Evolutionary conservation across 139 green algal species (phyloP).

Genomic region (Volvox reticuliferus): DNA sequence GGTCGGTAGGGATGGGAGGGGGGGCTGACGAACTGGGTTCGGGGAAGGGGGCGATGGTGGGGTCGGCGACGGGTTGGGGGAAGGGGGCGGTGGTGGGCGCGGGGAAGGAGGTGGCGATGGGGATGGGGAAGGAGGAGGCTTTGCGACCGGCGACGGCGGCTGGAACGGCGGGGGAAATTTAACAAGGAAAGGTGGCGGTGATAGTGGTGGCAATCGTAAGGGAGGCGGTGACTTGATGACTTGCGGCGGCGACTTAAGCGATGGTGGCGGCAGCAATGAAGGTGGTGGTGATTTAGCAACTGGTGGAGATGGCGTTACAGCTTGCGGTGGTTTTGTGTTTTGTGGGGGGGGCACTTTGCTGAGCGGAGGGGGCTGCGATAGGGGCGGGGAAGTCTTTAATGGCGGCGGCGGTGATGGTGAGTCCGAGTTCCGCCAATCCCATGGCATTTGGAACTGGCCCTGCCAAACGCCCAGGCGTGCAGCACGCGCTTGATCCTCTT

Average conservation of each 20-base stretch:
- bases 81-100: neutral
- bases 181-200: neutral
- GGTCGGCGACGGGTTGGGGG: neutral
- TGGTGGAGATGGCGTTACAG: neutral
- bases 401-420: neutral
- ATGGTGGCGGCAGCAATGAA: too few species aligned
- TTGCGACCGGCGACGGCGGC: neutral
- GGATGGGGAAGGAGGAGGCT: neutral
- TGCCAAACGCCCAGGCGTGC: slow-evolving; percentile 78
- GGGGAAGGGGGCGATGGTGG: neutral
- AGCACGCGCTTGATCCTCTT: slow-evolving; percentile 69
- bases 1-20: neutral
- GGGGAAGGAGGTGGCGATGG: neutral
- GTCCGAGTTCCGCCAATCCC: slow-evolving; percentile 70
- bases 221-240: neutral
- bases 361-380: too few species aligned
- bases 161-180: neutral
- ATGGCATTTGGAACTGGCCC: slow-evolving; percentile 71
- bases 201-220: neutral
- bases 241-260: neutral
- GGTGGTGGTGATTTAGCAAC: neutral
- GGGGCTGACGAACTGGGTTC: neutral
- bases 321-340: neutral
- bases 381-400: neutral
- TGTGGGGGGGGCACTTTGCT: too few species aligned